phyloP scores from a whole-genome alignment of 2,329 filamentous ascomycete species.

The Stemphylium beticola region DNA sequence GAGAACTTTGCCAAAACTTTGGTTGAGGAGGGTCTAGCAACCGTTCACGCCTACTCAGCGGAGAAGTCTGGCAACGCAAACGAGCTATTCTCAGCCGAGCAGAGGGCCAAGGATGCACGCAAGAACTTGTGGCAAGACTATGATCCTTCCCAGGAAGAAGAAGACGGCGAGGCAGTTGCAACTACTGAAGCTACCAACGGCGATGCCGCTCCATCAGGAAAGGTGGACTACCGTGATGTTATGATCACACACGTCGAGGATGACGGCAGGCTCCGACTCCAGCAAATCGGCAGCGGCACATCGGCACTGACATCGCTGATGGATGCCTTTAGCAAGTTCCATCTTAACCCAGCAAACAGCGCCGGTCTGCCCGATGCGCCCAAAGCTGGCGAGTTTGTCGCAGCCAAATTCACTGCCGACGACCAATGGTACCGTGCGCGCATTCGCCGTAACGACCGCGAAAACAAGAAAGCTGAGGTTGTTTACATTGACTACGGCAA shows the following conservation, averaged over 20 bases:
- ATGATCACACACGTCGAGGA: constrained; percentile 89
- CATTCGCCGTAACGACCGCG: constrained; percentile 89
- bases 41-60: constrained; percentile 92
- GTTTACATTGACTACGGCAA: constrained; percentile 98
- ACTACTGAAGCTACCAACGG: constrained; percentile 57
- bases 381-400: constrained; percentile 89
- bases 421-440: constrained; percentile 93
- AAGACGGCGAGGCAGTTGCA: constrained; percentile 59
- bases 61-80: constrained; percentile 90
- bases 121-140: constrained; percentile 94
- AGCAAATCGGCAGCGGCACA: constrained; percentile 87
- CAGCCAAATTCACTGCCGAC: constrained; percentile 88
- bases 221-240: constrained; percentile 93
- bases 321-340: constrained; percentile 89
- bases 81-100: constrained; percentile 86
- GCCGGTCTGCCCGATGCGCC: constrained; percentile 75
- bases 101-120: constrained; percentile 83
- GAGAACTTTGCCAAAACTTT: constrained; percentile 95
- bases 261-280: constrained; percentile 84
- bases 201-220: constrained; percentile 64
- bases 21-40: constrained; percentile 90
- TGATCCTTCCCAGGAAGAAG: constrained; percentile 85
- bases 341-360: constrained; percentile 81
- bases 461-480: constrained; percentile 84
- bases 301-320: constrained; percentile 85